Conservation (phyloP, 139 green algal genomes). For the Chlorella sp. region DNA sequence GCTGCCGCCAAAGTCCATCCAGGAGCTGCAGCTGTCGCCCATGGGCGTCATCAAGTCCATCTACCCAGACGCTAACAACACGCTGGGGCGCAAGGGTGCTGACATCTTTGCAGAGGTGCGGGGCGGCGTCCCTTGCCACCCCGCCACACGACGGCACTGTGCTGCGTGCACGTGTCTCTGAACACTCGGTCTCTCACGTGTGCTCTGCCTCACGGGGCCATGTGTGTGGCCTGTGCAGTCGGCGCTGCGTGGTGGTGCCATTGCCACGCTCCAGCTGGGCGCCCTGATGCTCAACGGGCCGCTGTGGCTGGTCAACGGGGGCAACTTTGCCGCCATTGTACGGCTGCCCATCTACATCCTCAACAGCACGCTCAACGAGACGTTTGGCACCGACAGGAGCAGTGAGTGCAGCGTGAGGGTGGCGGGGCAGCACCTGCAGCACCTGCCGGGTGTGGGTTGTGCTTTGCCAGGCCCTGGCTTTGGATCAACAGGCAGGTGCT, state of each 20-base stretch:
- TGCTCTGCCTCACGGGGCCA: too few relatives aligned
- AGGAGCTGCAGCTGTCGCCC: conserved; percentile 25
- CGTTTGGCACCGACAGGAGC: conserved; percentile 2
- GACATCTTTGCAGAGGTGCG: conserved; percentile 16
- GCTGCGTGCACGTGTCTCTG: too few relatives aligned
- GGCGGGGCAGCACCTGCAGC: too few relatives aligned
- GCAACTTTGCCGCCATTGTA: conserved; percentile 18
- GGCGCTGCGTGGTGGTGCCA: conserved; percentile 15
- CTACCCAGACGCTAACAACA: conserved; percentile 8
- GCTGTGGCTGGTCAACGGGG: conserved; percentile 15
- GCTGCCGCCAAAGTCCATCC: conserved; percentile 14
- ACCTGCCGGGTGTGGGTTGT: too few relatives aligned
- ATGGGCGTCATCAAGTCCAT: conserved; percentile 25
- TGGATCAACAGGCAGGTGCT: too few relatives aligned
- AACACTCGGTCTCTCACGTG: too few relatives aligned
- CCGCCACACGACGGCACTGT: too few relatives aligned
- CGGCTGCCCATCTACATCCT: conserved; percentile 25
- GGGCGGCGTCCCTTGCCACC: too few relatives aligned
- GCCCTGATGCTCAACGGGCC: conserved; percentile 21
- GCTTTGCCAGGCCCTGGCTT: too few relatives aligned
- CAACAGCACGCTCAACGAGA: conserved; percentile 14
- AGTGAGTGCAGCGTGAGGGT: too few relatives aligned
- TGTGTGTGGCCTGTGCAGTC: too few relatives aligned
- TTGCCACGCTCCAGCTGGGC: conserved; percentile 1
- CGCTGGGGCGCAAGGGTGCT: background rate